These are phyloP conservation scores for Candida anglica DNA, from an alignment of 805 yeast species.

Conservation along the genomic window DNA sequence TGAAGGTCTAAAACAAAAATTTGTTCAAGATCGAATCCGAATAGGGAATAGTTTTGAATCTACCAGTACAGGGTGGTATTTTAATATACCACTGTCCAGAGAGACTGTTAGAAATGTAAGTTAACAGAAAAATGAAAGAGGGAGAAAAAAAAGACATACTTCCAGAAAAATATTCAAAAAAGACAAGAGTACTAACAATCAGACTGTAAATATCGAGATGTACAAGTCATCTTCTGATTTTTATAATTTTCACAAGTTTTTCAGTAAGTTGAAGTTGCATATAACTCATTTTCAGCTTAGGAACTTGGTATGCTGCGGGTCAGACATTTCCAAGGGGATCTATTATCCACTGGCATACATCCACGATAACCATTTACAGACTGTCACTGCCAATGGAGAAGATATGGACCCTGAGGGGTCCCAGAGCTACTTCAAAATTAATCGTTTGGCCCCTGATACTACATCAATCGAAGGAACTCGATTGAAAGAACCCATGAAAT, in stretches of 20 bases:
- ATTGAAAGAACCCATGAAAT: conserved; percentile 19
- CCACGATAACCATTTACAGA: conserved; percentile 26
- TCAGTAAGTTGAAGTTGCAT: conserved; percentile 42
- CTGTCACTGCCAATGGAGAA: conserved; percentile 17
- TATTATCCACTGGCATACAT: conserved; percentile 35
- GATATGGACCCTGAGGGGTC: conserved; percentile 15
- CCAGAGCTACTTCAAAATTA: conserved; percentile 32
- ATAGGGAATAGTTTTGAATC: conserved; percentile 18
- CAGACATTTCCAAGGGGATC: conserved; percentile 29
- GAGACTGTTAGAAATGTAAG: conserved; percentile 32
- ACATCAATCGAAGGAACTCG: background rate
- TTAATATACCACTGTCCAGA: conserved; percentile 31
- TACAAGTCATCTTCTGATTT: conserved; percentile 28
- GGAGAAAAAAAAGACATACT: too few species aligned
- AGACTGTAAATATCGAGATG: conserved; percentile 16
- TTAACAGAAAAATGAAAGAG: conserved; percentile 4
- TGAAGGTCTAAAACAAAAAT: conserved; percentile 24
- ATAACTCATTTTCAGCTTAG: conserved; percentile 57
- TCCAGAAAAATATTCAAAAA: background rate
- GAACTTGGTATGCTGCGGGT: conserved; percentile 42
- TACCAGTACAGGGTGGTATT: conserved; percentile 28
- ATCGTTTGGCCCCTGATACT: conserved; percentile 29
- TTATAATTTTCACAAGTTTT: conserved; percentile 35
- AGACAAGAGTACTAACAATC: too few species aligned
- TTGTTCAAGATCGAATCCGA: conserved; percentile 28